Evolutionary conservation across 305 asterid species (phyloP).

Genomic region (Solanum hybrid): DNA sequence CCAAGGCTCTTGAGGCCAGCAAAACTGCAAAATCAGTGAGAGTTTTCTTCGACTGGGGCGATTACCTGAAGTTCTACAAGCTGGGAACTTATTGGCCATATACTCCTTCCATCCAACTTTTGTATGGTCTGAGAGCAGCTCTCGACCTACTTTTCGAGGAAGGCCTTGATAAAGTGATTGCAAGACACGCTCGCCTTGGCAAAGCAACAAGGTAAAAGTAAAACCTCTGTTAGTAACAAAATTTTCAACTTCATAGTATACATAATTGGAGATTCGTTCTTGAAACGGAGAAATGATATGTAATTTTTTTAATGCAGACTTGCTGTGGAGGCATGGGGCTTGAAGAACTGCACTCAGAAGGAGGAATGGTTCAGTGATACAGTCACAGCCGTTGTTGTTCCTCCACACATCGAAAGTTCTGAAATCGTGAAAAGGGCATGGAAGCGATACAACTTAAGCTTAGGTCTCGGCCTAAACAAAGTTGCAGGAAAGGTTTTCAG

Average conservation of each 20-base stretch:
- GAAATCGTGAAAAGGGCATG: slow-evolving; percentile 74
- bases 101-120: slow-evolving; percentile 94
- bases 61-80: slow-evolving; percentile 86
- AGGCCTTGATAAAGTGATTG: slow-evolving; percentile 89
- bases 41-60: slow-evolving; percentile 95
- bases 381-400: slow-evolving; percentile 83
- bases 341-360: slow-evolving; percentile 96
- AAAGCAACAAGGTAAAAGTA: slow-evolving; percentile 71
- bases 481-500: slow-evolving; percentile 94
- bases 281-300: neutral
- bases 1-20: slow-evolving; percentile 82
- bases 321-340: slow-evolving; percentile 98
- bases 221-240: neutral
- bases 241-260: neutral
- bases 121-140: slow-evolving; percentile 84
- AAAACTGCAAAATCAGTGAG: slow-evolving; percentile 82
- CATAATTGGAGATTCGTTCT: neutral
- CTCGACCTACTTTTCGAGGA: slow-evolving; percentile 91
- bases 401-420: slow-evolving; percentile 64
- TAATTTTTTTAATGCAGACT: slow-evolving; percentile 30
- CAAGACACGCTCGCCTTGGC: slow-evolving; percentile 77
- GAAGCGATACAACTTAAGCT: slow-evolving; percentile 91
- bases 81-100: slow-evolving; percentile 97
- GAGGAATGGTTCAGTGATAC: slow-evolving; percentile 96
- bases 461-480: slow-evolving; percentile 93